Evolutionary conservation across 495 filamentous ascomycete genomes (phyloP).

Genomic region (Xylaria cubensis): DNA sequence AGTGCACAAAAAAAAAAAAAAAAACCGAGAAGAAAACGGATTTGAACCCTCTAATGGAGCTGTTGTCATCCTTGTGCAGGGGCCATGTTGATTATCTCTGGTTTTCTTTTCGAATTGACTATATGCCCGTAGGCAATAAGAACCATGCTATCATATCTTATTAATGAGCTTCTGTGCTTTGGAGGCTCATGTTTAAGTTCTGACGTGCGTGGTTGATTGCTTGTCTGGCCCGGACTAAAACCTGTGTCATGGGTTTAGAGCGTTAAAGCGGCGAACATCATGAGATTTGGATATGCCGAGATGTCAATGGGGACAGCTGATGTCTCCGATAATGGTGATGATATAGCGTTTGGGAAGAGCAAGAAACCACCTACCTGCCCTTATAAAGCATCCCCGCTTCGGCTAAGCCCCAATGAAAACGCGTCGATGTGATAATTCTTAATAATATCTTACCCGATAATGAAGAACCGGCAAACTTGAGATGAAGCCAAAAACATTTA

Average conservation of each 20-base stretch:
- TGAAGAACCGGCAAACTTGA: background rate
- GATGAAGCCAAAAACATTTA: background rate
- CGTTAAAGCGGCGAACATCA: background rate
- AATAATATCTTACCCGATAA: background rate
- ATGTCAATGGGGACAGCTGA: background rate
- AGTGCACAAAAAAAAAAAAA: background rate
- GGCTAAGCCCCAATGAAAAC: slow-evolving; percentile 14
- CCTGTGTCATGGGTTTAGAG: background rate
- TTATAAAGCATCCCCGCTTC: background rate
- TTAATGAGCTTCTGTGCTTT: background rate
- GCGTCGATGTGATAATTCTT: background rate
- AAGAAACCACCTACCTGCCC: slow-evolving; percentile 9
- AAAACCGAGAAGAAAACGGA: background rate
- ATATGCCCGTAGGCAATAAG: background rate
- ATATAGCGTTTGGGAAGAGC: background rate
- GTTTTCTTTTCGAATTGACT: background rate
- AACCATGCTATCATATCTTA: background rate
- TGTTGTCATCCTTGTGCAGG: background rate
- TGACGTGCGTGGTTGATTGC: background rate
- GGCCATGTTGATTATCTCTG: background rate
- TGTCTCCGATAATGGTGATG: background rate
- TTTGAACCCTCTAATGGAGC: background rate
- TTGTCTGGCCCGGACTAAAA: background rate
- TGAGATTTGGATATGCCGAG: background rate
- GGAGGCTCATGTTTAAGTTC: background rate